Evolutionary conservation across 768 basidiomycete species (phyloP).

Genomic region (Lentinula lateritia): DNA sequence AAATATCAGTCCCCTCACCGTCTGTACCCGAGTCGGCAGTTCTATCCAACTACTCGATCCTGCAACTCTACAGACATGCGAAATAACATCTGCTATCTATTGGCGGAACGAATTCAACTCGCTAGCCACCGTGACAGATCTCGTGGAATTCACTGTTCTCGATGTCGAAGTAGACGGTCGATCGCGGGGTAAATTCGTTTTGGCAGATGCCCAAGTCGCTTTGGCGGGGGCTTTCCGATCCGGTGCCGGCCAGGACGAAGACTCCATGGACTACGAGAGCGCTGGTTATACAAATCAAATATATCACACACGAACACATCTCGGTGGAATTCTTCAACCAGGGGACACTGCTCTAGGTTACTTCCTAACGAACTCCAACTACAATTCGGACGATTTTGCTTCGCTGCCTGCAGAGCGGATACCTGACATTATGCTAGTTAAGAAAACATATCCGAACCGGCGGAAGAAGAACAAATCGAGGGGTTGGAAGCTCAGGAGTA

Average conservation of each 20-base stretch:
- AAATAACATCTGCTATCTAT: constrained; percentile 72
- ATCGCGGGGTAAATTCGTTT: constrained; percentile 56
- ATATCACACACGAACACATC: constrained; percentile 93
- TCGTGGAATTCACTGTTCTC: constrained; percentile 92
- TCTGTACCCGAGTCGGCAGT: constrained; percentile 91
- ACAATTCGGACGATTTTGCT: constrained; percentile 86
- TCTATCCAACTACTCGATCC: constrained; percentile 90
- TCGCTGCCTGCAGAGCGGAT: constrained; percentile 58
- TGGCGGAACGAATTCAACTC: constrained; percentile 91
- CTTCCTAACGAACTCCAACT: constrained; percentile 84
- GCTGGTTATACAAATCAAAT: constrained; percentile 65
- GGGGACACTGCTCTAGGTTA: constrained; percentile 93
- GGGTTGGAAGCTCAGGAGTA: constrained; percentile 85
- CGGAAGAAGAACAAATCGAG: constrained; percentile 86
- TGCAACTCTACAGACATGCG: constrained; percentile 75
- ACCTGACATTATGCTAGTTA: constrained; percentile 90
- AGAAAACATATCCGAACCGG: constrained; percentile 92
- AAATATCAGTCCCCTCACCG: constrained; percentile 83
- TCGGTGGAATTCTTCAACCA: constrained; percentile 88
- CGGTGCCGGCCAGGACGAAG: constrained; percentile 35
- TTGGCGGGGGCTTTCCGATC: constrained; percentile 76
- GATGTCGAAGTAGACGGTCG: constrained; percentile 79
- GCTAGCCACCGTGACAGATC: constrained; percentile 76
- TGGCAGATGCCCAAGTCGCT: constrained; percentile 87
- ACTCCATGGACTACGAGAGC: constrained; percentile 58